Percentiles rank a stretch among this genome's conserved stretches.
These are phyloP conservation scores for Millerozyma miso DNA, from an alignment of 805 yeast species.

Conservation along the genomic window DNA sequence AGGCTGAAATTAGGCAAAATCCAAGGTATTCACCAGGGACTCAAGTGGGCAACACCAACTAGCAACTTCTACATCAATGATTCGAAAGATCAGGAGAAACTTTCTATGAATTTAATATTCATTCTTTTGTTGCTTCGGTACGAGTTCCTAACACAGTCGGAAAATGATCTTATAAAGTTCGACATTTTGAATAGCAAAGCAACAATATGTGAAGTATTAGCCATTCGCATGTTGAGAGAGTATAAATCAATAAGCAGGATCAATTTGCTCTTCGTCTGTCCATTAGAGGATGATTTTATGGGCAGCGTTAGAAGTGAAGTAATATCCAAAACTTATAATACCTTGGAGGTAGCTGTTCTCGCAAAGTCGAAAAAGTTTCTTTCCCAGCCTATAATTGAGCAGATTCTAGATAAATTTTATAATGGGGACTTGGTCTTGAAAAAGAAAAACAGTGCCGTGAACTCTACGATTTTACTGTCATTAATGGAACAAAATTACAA, in stretches of 20 bases:
- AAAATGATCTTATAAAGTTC: conserved; percentile 32
- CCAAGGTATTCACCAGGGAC: conserved; percentile 18
- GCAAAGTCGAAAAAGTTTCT: conserved; percentile 50
- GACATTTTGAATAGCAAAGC: conserved; percentile 43
- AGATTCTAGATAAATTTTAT: conserved; percentile 46
- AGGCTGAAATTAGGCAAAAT: conserved; percentile 18
- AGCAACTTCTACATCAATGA: conserved; percentile 4
- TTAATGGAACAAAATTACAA: conserved; percentile 1
- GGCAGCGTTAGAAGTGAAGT: not conserved
- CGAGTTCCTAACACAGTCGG: conserved; percentile 37
- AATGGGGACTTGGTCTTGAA: conserved; percentile 44
- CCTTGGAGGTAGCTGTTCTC: conserved; percentile 49
- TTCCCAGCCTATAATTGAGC: conserved; percentile 48
- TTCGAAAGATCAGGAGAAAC: conserved; percentile 12
- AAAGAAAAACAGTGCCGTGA: conserved; percentile 6
- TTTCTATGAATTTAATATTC: conserved; percentile 24
- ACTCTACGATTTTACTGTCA: conserved; percentile 4
- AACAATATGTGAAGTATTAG: conserved; percentile 49
- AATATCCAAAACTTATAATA: conserved; percentile 28
- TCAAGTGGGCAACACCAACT: conserved; percentile 15
- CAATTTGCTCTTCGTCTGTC: conserved; percentile 43
- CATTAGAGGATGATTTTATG: conserved; percentile 34
- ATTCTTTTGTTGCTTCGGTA: conserved; percentile 32
- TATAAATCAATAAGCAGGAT: conserved; percentile 41
- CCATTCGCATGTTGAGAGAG: conserved; percentile 46